Evolutionary conservation across 352 stramenopile genomes (phyloP), one percentile per base, ranked within the genome.

Genomic region (Pythium oligandrum): DNA sequence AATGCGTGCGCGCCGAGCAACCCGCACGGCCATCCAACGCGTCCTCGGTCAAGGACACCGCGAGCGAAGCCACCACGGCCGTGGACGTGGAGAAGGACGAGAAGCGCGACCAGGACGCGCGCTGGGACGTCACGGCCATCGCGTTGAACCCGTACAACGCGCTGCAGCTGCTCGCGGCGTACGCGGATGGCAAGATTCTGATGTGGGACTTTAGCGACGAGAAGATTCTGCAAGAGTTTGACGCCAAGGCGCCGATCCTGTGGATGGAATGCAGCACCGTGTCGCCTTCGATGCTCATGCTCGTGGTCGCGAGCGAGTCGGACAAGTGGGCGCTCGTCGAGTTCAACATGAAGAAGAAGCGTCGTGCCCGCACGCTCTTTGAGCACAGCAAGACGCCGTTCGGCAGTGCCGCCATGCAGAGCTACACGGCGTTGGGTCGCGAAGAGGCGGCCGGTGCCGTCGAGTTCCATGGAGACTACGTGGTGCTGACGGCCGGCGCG

Each of bases 171-270:
- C 57, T 88, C 32, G 79, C 72, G 9, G 72, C 75, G 12, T 92
- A 91, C 48, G 68, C 69, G 26, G 79, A 94, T 59, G 71, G 78
- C 55, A 64, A 73, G 48, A 59, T 92, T 36, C 31, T 87, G 4
- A 52, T 90, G 6, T 94, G 81, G 81, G 83, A 94, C 63, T 85
- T 90, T 48, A 70, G 76, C 17, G 74, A 89, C 10, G 78, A 89
- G 52, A 88, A 83, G 53, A 55, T 75, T 39, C 45, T 90, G 34
- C 60, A 86, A 38, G 66, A 82, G 57, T 62, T 85, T 50, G 61
- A 80, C 40, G 65, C 63, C 26, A 71, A 73, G 38, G 66, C 56
- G 17, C 66, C 68, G 2, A 64, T 90, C 11, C 55, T 86, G 8
- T 94, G 83, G 83, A 87, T 94, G 73, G 73, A 66, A 8, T 74